These are phyloP conservation scores for Cyberlindnera nakhonratchasimensis DNA, from an alignment of 805 yeast genomes.

Conservation along the genomic window DNA sequence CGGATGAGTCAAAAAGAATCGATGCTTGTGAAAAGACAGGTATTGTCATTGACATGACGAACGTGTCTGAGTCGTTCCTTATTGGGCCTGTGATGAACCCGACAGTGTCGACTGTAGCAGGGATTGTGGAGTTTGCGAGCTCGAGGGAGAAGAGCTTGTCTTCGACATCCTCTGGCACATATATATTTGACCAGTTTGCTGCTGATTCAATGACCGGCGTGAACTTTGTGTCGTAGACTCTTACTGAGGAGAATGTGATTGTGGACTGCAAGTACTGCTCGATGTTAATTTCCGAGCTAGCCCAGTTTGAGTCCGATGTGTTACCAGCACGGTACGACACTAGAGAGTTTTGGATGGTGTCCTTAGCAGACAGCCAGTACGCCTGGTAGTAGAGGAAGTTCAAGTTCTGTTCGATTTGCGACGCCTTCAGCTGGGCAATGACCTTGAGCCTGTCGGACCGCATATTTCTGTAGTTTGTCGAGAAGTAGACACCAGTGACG, in stretches of 20 bases:
- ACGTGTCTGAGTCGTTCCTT: conserved; percentile 36
- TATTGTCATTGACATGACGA: conserved; percentile 69
- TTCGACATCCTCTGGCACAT: conserved; percentile 31
- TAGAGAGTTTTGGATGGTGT: conserved; percentile 56
- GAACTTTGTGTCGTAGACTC: conserved; percentile 61
- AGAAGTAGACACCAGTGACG: conserved; percentile 73
- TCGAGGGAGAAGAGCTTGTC: conserved; percentile 49
- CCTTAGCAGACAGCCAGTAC: conserved; percentile 59
- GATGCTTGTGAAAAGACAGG: conserved; percentile 77
- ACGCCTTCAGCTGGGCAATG: conserved; percentile 75
- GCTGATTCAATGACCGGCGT: conserved; percentile 42
- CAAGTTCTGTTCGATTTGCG: conserved; percentile 71
- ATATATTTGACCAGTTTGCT: conserved; percentile 37
- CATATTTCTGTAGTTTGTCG: conserved; percentile 53
- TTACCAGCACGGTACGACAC: conserved; percentile 71
- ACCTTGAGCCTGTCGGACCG: conserved; percentile 71
- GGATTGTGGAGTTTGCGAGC: conserved; percentile 41
- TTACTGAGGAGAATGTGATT: conserved; percentile 57
- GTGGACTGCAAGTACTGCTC: conserved; percentile 65
- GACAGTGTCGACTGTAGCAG: conserved; percentile 36
- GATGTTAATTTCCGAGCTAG: conserved; percentile 42
- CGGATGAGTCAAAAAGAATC: conserved; percentile 44
- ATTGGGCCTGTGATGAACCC: conserved; percentile 71
- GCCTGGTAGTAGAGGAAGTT: conserved; percentile 65
- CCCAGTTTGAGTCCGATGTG: conserved; percentile 47